Evolutionary conservation across 306 rosid genomes (phyloP), one percentile per base, ranked within the genome.

Genomic region (Ochetophila trinervis): DNA sequence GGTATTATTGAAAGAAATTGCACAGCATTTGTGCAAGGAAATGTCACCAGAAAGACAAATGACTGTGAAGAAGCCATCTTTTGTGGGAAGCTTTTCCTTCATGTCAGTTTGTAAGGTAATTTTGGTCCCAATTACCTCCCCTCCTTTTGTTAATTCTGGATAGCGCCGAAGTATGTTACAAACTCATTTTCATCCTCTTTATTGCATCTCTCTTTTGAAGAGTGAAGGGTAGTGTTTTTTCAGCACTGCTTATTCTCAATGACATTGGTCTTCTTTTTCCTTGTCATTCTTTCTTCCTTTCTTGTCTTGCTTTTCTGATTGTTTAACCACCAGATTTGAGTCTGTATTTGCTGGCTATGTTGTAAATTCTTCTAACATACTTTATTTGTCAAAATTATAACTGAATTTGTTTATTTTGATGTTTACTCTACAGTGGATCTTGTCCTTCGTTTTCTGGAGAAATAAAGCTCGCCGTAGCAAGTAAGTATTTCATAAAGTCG

Each of bases 1-100:
- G 51, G 95, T 90, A 63, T 81, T 94, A 71, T 78, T 94, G 73
- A 94, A 90, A 82, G 99, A 94, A 85, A 94, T 94, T 81, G 96
- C 99, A 68, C 99, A 90, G 60, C 95, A 90, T 76, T 73, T 94
- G 76, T 84, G 82, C 62, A 90, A 90, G 77, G 97, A 90, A 45
- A 76, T 84, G 85, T 27, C 96, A 61, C 88, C 96, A 0, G 86
- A 79, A 71, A 77, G 85, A 57, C 86, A 67, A 82, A 66, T 78
- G 48, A 62, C 70, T 5, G 67, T 56, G 61, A 82, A 68, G 78
- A 90, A 77, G 86, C 85, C 87, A 32, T 62, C 90, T 72, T 11
- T 57, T 37, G 23, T 35, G 17, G 74, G 81, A 57, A 70, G 74
- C 54, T 69, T 79, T 62, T 74, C 87, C 21, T 74, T 84, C 70